phyloP scores from a whole-genome alignment of 257 asterid genomes.

The Nicotiana tomentosiformis region DNA sequence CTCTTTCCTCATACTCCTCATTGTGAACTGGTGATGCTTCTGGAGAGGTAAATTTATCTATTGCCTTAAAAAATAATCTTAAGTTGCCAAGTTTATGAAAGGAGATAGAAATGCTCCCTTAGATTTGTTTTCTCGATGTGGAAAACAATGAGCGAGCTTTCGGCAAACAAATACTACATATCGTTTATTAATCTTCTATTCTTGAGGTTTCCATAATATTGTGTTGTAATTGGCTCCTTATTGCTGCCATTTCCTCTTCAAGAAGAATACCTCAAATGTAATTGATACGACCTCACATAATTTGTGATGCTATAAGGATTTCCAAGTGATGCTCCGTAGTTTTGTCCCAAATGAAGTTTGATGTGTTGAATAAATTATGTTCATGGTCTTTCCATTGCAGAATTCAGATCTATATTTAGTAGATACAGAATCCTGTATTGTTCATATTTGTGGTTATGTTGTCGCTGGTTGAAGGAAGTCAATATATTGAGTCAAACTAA shows the following conservation, averaged over 20 bases:
- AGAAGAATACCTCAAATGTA: background rate
- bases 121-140: background rate
- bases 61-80: background rate
- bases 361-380: background rate
- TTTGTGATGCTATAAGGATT: background rate
- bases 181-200: background rate
- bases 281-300: background rate
- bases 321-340: background rate
- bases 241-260: background rate
- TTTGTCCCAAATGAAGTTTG: background rate
- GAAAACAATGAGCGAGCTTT: background rate
- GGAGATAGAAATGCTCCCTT: background rate
- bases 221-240: background rate
- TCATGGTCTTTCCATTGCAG: background rate
- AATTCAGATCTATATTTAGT: background rate
- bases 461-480: background rate
- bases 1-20: slow-evolving; percentile 95
- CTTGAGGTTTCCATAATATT: background rate
- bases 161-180: background rate
- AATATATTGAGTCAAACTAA: background rate
- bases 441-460: background rate
- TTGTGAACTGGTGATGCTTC: slow-evolving; percentile 92
- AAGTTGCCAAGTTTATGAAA: background rate
- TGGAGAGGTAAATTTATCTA: slow-evolving; percentile 63
- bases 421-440: too few species aligned